A percentile compares a stretch with the other conserved stretches of the same genome.
Conservation (phyloP, 1,284 basidiomycete species). For the Schizopora paradoxa region DNA sequence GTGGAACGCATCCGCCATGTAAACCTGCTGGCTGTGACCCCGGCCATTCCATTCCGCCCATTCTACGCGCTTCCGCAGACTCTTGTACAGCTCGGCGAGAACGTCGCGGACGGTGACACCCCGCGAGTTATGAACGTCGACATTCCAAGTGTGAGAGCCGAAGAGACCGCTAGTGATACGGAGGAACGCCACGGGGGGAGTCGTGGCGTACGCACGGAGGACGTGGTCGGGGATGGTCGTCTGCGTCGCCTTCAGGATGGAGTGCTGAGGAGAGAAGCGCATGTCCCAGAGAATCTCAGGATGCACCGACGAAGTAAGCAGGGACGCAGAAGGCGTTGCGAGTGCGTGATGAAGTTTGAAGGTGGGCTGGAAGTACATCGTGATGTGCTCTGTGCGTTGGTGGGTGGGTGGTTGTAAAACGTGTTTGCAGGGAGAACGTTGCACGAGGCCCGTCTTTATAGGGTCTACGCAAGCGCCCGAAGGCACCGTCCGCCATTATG, state of each 20-base stretch:
- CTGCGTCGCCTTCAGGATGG: conserved; percentile 24
- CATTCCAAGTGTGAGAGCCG: conserved; percentile 33
- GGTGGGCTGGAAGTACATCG: too few relatives aligned
- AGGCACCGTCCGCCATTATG: too few relatives aligned
- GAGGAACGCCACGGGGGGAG: conserved; percentile 33
- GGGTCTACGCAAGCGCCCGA: too few relatives aligned
- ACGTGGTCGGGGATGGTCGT: conserved; percentile 25
- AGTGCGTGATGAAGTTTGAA: too few relatives aligned
- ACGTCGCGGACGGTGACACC: conserved; percentile 45
- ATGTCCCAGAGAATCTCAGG: conserved; percentile 47
- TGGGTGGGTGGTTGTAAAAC: too few relatives aligned
- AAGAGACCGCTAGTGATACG: conserved; percentile 41
- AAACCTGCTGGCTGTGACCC: conserved; percentile 34
- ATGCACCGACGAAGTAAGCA: conserved; percentile 10
- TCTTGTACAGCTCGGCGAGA: conserved; percentile 35
- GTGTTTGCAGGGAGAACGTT: too few relatives aligned
- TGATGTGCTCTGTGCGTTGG: too few relatives aligned
- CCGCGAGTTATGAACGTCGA: conserved; percentile 30
- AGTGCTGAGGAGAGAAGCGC: conserved; percentile 32
- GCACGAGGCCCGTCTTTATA: too few relatives aligned
- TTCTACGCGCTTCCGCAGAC: conserved; percentile 33
- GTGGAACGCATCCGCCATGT: conserved; percentile 36
- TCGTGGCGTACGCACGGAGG: conserved; percentile 38
- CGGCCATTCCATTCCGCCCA: conserved; percentile 37
- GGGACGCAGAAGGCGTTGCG: too few relatives aligned